Base-by-base conservation (phyloP, 2,329 filamentous ascomycete species). In the Xylariaceae sp. region DNA sequence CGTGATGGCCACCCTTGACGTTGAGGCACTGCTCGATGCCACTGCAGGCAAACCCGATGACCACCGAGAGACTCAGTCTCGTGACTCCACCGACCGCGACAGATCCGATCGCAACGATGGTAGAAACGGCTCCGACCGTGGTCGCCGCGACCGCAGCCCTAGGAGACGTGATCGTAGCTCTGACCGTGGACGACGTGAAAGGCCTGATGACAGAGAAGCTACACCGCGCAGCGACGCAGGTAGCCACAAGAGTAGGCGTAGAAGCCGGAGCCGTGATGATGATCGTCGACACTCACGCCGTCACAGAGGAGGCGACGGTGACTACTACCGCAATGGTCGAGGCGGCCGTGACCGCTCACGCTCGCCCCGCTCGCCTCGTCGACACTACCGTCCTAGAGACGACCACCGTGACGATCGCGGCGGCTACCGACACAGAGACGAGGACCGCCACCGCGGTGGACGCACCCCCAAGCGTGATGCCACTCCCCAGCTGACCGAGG, bases 1-100 rank as follows among this genome's bases (percentile, higher is more conserved):
- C 45, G 72, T 60, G 57, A 80, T 80, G 76, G 71, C 75, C 47
- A 75, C 71, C 51, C 69, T 80, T 62, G 90, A 96, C 68, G 90
- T 97, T 64, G 92, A 97, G 78, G 90, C 90, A 60, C 82, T 97
- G 60, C 84, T 97, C 62, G 91, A 96, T 73, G 89, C 88, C 47
- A 90, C 89, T 57, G 89, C 89, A 47, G 86, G 84, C 68, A 77
- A 79, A 60, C 73, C 76, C 54, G 69, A 70, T 53, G 73, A 75
- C 48, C 74, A 80, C 48, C 75, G 76, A 64, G 75, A 76, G 54
- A 67, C 63, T 56, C 74, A 73, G 63, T 62, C 70, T 58, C 69
- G 73, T 60, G 81, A 83, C 57, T 80, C 84, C 58, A 75, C 77
- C 59, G 82, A 84, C 63, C 78, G 80, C 51, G 76, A 79, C 58